Conservation (phyloP, 169 alveolate species). For the Neospora caninum region DNA sequence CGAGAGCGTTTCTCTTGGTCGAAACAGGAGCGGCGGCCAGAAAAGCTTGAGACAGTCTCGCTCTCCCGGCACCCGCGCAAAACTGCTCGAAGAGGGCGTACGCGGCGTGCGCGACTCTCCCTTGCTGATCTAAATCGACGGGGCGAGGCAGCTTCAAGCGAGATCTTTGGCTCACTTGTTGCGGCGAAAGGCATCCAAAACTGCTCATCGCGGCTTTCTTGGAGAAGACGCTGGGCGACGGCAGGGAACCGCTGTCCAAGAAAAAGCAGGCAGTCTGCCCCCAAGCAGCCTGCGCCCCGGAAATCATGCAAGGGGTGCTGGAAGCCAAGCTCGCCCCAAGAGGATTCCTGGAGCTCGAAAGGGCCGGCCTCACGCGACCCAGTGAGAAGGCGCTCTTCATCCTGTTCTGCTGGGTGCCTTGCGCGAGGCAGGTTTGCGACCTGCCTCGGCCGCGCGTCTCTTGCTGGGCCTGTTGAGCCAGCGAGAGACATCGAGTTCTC, state of each 20-base stretch:
- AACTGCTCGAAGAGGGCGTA: too few relatives aligned
- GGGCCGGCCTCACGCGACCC: background rate
- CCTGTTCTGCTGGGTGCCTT: background rate
- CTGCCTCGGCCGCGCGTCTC: background rate
- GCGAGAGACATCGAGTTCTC: background rate
- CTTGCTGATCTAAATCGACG: too few relatives aligned
- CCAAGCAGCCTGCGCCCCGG: constrained; percentile 17
- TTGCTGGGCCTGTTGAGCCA: background rate
- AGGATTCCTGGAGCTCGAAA: background rate
- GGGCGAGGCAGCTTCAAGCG: too few relatives aligned
- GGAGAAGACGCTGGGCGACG: background rate
- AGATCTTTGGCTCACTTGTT: background rate
- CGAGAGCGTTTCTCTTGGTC: too few relatives aligned
- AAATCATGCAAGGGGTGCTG: constrained; percentile 13
- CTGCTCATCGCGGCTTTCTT: background rate
- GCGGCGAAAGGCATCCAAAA: constrained; percentile 35
- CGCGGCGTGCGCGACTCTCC: too few relatives aligned
- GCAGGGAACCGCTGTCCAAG: background rate
- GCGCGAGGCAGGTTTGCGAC: background rate
- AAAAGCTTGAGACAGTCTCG: too few relatives aligned
- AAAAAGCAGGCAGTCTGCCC: constrained; percentile 16
- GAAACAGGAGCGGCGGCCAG: too few relatives aligned
- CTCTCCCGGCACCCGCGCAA: too few relatives aligned
- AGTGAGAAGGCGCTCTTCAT: background rate
- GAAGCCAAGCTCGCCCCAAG: constrained; percentile 26